Evolutionary conservation across 2,329 filamentous ascomycete species (phyloP), one percentile per base, ranked within the genome.

Genomic region (Talaromyces sp.): DNA sequence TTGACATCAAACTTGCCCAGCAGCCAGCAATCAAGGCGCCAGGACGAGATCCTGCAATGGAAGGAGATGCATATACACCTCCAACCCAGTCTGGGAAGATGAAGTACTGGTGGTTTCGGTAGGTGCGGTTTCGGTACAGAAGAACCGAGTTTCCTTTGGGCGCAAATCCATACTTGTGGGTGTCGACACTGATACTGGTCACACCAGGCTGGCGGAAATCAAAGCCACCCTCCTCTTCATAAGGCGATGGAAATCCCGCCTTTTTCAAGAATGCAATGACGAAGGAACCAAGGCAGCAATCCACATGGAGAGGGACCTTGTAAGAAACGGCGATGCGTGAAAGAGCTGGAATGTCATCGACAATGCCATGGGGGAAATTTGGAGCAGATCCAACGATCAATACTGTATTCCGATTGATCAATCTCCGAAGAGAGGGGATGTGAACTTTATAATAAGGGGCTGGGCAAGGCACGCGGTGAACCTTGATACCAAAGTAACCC

Each of bases 151-250:
- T 99, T 67, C 95, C 95, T 80, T 99, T 99, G 58, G 95, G 95
- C 1, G 95, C 95, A 72, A 99, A 99, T 41, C 95, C 95, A 74
- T 99, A 99, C 76, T 99, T 99, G 84, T 99, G 95, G 2, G 95
- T 99, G 74, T 99, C 95, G 75, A 93, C 96, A 66, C 88, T 92
- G 75, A 99, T 98, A 75, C 89, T 93, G 3, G 93, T 97, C 41
- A 99, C 95, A 68, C 95, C 95, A 67, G 90, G 91, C 62, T 96
- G 86, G 59, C 90, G 87, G 84, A 99, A 99, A 75, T 99, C 95
- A 72, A 98, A 98, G 5, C 86, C 87, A 67, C 89, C 86, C 24
- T 89, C 84, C 64, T 96, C 91, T 57, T 78, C 77, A 58, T 78
- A 80, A 1, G 78, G 78, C 14, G 76, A 78, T 9, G 77, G 74